Base-by-base conservation (phyloP, 371 early-diverging fungal genomes). In the Massospora cicadina region DNA sequence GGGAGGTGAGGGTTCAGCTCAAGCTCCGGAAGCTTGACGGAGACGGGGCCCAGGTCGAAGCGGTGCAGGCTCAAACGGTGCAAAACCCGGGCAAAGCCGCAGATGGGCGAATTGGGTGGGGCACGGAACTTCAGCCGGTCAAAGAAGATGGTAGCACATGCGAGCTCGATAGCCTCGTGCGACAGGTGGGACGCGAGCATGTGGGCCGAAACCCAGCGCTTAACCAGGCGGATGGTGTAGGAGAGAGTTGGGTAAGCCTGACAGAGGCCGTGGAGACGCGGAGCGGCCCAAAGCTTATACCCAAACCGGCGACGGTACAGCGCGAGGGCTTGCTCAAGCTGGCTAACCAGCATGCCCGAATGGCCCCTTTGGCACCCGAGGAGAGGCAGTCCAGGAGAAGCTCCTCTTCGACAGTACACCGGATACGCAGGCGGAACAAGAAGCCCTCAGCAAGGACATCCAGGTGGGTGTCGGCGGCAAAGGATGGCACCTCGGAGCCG, bases 131-230 rank as follows among this genome's bases (percentile, higher is more conserved):
- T 82, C n/a, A 74, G 74, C 2, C 86, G 72, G 29, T 84, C 78
- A 26, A 80, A 69, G 67, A 84, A 89, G 24, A 87, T 80, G 21
- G 76, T 72, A 0, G 74, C 83, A 58, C 81, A 82, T 68, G 77
- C 67, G 58, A 77, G 70, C 58, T 81, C 86, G 63, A 79, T 77
- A 67, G 81, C 67, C 65, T 87, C 86, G 27, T 82, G 83, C 12
- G 73, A 71, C 1, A 81, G 66, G 33, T 81, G 83, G 33, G 72
- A 70, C 21, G 81, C 73, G 26, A 84, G 70, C 68, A 90, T 65
- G 65, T 94, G 93, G 29, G 87, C 76, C 10, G 82, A 77, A 54
- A 93, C 74, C 90, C 93, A 96, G 62, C 91, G 81, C 76, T 94
- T 94, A 24, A 81, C 73, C 28, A 95, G 71, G 17, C 93, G 84